Evolutionary conservation across 208 protist genomes (phyloP).

Genomic region (Crithidia fasciculata): DNA sequence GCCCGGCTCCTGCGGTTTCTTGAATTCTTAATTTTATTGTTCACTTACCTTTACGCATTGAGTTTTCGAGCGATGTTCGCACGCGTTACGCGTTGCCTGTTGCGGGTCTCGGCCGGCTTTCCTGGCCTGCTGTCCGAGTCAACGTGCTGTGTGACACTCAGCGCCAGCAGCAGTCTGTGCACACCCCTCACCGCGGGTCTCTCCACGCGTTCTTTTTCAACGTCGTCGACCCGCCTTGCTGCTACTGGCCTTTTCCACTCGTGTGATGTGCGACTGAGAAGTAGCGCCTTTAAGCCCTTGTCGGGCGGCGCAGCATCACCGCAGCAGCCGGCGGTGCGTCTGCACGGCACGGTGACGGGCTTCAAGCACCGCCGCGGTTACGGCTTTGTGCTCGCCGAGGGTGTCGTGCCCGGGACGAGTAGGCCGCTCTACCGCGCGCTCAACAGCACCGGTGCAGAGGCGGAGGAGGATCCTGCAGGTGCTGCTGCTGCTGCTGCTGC

Average conservation of each 20-base stretch:
- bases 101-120: neutral
- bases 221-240: conserved; percentile 1
- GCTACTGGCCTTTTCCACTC: neutral
- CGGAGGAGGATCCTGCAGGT: neutral
- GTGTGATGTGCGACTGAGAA: neutral
- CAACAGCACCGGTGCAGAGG: neutral
- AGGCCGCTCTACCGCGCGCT: conserved; percentile 11
- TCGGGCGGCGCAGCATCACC: too few relatives aligned
- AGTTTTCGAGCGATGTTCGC: neutral
- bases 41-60: too few relatives aligned
- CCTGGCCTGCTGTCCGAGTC: neutral
- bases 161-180: neutral
- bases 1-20: too few relatives aligned
- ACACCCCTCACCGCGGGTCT: neutral
- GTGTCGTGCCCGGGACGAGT: conserved; percentile 19
- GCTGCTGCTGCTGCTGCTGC: neutral
- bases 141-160: neutral
- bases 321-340: conserved; percentile 17
- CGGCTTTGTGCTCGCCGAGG: conserved; percentile 76
- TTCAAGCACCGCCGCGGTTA: conserved; percentile 90
- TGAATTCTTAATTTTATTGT: too few relatives aligned
- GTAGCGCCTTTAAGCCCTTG: neutral
- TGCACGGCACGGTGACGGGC: conserved; percentile 75
- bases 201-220: neutral
- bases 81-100: neutral